Base-by-base conservation (phyloP, 805 yeast genomes). In the Grigorovia yakushimaensis region DNA sequence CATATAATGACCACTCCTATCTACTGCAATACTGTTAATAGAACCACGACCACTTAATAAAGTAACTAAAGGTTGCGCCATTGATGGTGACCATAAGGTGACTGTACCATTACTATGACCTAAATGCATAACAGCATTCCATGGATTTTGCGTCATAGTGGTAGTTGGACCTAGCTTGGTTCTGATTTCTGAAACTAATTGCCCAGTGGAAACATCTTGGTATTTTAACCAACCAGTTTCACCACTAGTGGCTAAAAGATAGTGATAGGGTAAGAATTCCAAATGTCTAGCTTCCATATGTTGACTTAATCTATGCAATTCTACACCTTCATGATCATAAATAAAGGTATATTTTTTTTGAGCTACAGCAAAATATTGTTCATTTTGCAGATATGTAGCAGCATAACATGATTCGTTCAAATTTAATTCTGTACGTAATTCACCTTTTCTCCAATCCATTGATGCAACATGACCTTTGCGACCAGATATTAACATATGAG, bases 201-300 rank as follows among this genome's bases (percentile, higher is more conserved):
- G 77, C 51, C 98, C 98, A 0, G 98, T 93, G 3, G 96, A 83
- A 2, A 89, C 94, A 66, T 93, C 98, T 60, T 93, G 98, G 66
- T 87, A 93, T 67, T 85, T 87, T 51, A 93, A 72, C 66, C 74
- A 84, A 5, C 96, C 96, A 2, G 95, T 79, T 56, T 84, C 81
- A 39, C 98, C 98, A 1, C 95, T 88, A 0, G 96, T 79, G 1
- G 82, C 88, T 43, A 93, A 72, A 37, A 93, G 69, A 58, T 82
- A 89, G 67, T 93, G 98, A 64, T 89, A 93, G 1, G 98, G 98
- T 54, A 93, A 72, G 60, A 87, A 93, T 52, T 89, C 95, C 59
- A 93, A 70, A 49, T 77, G 71, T 37, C 89, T 86, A 23, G 82
- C 82, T 56, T 89, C 98, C 24, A 88, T 73, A 64, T 93, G 98